Conservation (phyloP, 805 yeast genomes). For the Pichia occidentalis region DNA sequence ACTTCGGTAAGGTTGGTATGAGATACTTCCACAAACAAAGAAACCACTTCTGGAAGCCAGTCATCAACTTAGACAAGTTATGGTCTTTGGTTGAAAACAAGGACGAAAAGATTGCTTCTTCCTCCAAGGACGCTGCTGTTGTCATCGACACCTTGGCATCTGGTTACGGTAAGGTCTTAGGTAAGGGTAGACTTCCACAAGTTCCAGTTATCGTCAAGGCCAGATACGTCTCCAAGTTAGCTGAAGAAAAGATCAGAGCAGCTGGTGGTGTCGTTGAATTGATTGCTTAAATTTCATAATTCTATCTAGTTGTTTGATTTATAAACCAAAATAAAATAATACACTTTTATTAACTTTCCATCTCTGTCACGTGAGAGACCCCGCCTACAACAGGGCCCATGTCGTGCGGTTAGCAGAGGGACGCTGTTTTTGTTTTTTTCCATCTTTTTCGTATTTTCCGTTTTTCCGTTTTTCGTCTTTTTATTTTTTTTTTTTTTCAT, state of each 20-base stretch:
- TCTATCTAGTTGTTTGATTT: too few relatives aligned
- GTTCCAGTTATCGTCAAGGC: slow-evolving; percentile 99
- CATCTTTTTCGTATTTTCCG: too few relatives aligned
- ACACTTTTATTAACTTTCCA: too few relatives aligned
- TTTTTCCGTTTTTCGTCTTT: too few relatives aligned
- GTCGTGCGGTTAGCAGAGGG: too few relatives aligned
- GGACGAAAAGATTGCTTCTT: slow-evolving; percentile 82
- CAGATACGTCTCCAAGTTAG: slow-evolving; percentile 97
- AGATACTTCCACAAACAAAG: slow-evolving; percentile 97
- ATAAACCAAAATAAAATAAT: too few relatives aligned
- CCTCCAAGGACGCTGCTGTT: slow-evolving; percentile 90
- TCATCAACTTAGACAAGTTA: slow-evolving; percentile 94
- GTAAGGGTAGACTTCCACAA: slow-evolving; percentile 96
- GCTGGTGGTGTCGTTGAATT: slow-evolving; percentile 99
- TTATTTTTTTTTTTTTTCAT: too few relatives aligned
- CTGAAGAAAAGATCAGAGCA: slow-evolving; percentile 99
- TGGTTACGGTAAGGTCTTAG: slow-evolving; percentile 99
- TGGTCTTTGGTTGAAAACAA: slow-evolving; percentile 96
- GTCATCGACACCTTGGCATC: slow-evolving; percentile 98
- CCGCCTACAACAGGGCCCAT: too few relatives aligned
- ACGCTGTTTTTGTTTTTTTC: too few relatives aligned
- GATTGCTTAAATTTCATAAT: slow-evolving; percentile 94
- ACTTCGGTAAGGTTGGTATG: slow-evolving; percentile 99
- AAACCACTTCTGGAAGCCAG: slow-evolving; percentile 96
- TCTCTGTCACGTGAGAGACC: too few relatives aligned